phyloP scores from a whole-genome alignment of 2,329 filamentous ascomycete genomes.

The Fusarium pseudonygamai region DNA sequence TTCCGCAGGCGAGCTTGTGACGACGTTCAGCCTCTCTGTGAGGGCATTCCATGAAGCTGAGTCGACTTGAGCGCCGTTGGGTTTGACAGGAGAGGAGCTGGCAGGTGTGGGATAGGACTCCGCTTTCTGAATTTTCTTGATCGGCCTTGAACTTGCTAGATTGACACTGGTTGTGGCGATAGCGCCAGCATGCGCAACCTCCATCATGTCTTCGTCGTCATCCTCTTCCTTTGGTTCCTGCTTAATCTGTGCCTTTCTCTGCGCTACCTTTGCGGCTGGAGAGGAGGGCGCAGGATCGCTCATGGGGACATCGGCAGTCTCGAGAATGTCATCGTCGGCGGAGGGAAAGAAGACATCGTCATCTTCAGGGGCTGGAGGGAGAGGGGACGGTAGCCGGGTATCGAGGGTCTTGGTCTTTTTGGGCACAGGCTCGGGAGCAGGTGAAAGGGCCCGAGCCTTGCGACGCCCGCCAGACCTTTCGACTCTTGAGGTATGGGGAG shows the following conservation, averaged over 20 bases:
- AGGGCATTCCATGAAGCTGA: constrained; percentile 89
- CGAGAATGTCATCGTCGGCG: constrained; percentile 68
- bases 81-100: constrained; percentile 78
- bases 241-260: constrained; percentile 70
- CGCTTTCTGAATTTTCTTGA: constrained; percentile 77
- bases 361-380: constrained; percentile 58
- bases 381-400: constrained; percentile 57
- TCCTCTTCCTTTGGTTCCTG: constrained; percentile 69
- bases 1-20: constrained; percentile 76
- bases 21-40: constrained; percentile 84
- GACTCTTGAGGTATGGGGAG: constrained; percentile 67
- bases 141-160: constrained; percentile 77
- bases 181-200: constrained; percentile 80
- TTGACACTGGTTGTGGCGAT: constrained; percentile 80
- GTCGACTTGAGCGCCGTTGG: constrained; percentile 71
- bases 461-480: constrained; percentile 80
- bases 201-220: constrained; percentile 85
- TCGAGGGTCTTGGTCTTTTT: constrained; percentile 68
- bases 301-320: constrained; percentile 70
- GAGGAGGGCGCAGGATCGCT: constrained; percentile 89
- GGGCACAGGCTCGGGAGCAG: constrained; percentile 64
- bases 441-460: constrained; percentile 83
- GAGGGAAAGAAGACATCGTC: constrained; percentile 61
- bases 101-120: constrained; percentile 74
- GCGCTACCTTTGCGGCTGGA: constrained; percentile 80